Evolutionary conservation across 2,329 filamentous ascomycete species (phyloP).

Genomic region (Pleurostoma richardsiae): DNA sequence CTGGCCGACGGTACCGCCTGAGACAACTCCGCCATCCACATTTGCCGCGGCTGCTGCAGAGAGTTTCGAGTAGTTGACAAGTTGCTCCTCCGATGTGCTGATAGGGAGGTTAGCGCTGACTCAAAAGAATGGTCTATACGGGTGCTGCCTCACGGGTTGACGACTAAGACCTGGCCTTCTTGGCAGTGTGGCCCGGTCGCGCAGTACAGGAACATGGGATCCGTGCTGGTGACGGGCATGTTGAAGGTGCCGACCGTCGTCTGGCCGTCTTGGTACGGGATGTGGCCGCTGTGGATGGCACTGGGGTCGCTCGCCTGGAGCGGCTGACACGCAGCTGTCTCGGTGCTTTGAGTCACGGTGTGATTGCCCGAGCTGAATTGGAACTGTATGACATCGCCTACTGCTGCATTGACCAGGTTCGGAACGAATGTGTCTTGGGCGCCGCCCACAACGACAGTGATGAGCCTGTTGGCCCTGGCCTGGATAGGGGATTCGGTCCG

Average conservation of each 20-base stretch:
- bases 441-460: conserved; percentile 12
- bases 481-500: too few species aligned
- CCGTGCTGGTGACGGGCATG: conserved; percentile 35
- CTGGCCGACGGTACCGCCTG: neutral
- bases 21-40: neutral
- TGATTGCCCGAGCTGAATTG: conserved; percentile 19
- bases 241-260: conserved; percentile 38
- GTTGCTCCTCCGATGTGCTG: neutral
- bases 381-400: conserved; percentile 16
- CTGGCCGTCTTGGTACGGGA: conserved; percentile 28
- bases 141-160: conserved; percentile 27
- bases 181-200: conserved; percentile 43
- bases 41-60: neutral
- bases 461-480: conserved; percentile 1
- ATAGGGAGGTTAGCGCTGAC: neutral
- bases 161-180: conserved; percentile 42
- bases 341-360: conserved; percentile 28
- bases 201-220: conserved; percentile 46
- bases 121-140: too few species aligned
- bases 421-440: conserved; percentile 10
- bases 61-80: neutral
- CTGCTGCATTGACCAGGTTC: conserved; percentile 9
- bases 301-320: conserved; percentile 23
- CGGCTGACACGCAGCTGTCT: conserved; percentile 28
- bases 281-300: conserved; percentile 34